Conservation (phyloP, 371 early-diverging fungal species). For the Actinomortierella ambigua region DNA sequence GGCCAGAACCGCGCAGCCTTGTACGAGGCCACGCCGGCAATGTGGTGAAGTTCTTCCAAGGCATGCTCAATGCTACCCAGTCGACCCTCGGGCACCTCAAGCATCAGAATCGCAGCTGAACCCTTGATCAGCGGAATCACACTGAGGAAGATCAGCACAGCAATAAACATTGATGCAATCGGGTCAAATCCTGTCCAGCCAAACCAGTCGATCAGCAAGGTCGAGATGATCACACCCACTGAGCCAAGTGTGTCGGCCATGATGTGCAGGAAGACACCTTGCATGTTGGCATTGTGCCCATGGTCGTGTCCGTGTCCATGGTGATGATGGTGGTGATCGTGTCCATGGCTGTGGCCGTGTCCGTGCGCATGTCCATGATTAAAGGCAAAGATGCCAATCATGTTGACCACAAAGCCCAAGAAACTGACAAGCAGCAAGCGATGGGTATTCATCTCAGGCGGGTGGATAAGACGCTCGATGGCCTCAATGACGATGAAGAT, state of each 20-base stretch:
- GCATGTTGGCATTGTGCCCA: slow-evolving; percentile 74
- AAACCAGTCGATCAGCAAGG: slow-evolving; percentile 85
- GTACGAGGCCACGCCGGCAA: slow-evolving; percentile 55
- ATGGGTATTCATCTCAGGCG: slow-evolving; percentile 88
- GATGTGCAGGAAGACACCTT: slow-evolving; percentile 94
- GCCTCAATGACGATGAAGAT: slow-evolving; percentile 91
- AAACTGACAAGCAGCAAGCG: slow-evolving; percentile 85
- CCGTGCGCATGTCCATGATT: slow-evolving; percentile 83
- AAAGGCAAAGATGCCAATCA: slow-evolving; percentile 92
- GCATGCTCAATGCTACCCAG: slow-evolving; percentile 58
- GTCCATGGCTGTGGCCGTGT: slow-evolving; percentile 57
- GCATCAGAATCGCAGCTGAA: slow-evolving; percentile 66
- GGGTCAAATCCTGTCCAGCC: slow-evolving; percentile 97
- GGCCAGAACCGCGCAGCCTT: slow-evolving; percentile 66
- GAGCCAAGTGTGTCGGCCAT: slow-evolving; percentile 96
- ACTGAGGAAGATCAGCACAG: slow-evolving; percentile 81
- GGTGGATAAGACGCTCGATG: slow-evolving; percentile 82
- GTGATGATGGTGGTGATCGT: slow-evolving; percentile 57
- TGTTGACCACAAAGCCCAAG: slow-evolving; percentile 89
- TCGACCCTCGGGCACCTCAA: slow-evolving; percentile 56
- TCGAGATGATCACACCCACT: slow-evolving; percentile 93
- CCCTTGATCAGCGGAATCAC: slow-evolving; percentile 85
- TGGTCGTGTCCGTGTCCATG: slow-evolving; percentile 55
- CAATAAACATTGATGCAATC: slow-evolving; percentile 92
- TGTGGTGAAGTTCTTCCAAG: slow-evolving; percentile 49